Base-by-base conservation (phyloP, 495 filamentous ascomycete genomes). In the Amphirosellinia nigrospora region DNA sequence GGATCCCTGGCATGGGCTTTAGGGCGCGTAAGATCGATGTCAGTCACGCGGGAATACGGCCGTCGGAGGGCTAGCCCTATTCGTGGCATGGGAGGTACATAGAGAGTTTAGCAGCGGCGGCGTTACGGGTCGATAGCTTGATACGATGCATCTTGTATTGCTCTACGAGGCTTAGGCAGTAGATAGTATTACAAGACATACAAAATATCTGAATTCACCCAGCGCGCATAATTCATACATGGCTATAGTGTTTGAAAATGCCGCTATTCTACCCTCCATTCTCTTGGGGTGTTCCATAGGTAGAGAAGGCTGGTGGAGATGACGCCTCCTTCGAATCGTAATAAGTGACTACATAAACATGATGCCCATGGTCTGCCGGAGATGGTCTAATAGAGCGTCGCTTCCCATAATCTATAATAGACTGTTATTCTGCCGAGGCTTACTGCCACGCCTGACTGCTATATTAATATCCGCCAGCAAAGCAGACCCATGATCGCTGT, bases 1-100 rank as follows among this genome's bases (percentile, higher is more conserved):
- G 75, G 64, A 59, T 85, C 15, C 75, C 79, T n/a, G 75, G 80
- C 53, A 43, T 89, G 30, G 87, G 87, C 26, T 89, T 86, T 65
- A 79, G 79, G 70, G 75, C 74, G 71, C 77, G 72, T 70, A 67
- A 58, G 45, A 60, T 78, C 50, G 59, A 74, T 58, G 65, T 45
- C 9, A 10, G 38, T 10, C 38, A 45, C 6, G 23, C 36, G 21
- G 34, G 36, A 6, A 41, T 36, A 13, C 7, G 7, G 55, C 30
- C 13, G 36, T 36, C 23, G 11, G 19, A 58, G 16, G 38, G 15
- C 7, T n/a, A 4, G 10, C 15, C 19, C 4, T 16, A 10, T 34
- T 5, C 16, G 21, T 36, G 55, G 55, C 55, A 38, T 13, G 2
- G 30, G n/a, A n/a, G 4, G 28, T 36, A 11, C 10, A 0, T 58